These are phyloP conservation scores for Fraxinus velutina DNA, from an alignment of 305 asterid species.

Conservation along the genomic window DNA sequence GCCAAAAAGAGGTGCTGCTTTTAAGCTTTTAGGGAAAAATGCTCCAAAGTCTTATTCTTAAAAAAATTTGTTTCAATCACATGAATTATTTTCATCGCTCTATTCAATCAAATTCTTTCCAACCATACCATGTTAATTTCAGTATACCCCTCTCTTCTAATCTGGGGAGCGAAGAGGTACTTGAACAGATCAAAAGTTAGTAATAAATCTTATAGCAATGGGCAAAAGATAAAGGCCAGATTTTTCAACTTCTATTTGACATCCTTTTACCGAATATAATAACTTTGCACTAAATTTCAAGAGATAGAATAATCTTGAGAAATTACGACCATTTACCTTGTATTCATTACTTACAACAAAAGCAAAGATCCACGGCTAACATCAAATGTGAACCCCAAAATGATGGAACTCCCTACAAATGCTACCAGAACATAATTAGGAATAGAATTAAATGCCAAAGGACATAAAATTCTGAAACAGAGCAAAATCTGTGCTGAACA, in stretches of 20 bases:
- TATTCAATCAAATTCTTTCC: background rate
- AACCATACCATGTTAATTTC: background rate
- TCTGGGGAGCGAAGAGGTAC: background rate
- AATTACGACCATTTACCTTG: constrained; percentile 8
- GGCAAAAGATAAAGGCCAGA: background rate
- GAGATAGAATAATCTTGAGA: background rate
- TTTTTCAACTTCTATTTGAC: background rate
- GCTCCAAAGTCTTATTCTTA: background rate
- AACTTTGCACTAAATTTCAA: background rate
- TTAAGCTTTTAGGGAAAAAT: background rate
- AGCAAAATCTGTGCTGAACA: constrained; percentile 13
- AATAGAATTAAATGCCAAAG: background rate
- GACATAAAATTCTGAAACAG: background rate
- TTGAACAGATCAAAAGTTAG: constrained; percentile 5
- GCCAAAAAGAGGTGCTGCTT: background rate
- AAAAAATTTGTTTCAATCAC: background rate
- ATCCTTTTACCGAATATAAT: background rate
- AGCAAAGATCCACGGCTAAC: background rate
- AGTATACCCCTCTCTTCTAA: background rate
- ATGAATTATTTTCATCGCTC: background rate
- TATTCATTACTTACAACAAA: constrained; percentile 15
- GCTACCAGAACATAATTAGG: background rate
- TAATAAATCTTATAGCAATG: background rate
- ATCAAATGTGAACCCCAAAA: background rate
- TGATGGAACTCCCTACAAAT: background rate